Conservation (phyloP, 2,329 filamentous ascomycete species). For the Calonectria leucothoes region DNA sequence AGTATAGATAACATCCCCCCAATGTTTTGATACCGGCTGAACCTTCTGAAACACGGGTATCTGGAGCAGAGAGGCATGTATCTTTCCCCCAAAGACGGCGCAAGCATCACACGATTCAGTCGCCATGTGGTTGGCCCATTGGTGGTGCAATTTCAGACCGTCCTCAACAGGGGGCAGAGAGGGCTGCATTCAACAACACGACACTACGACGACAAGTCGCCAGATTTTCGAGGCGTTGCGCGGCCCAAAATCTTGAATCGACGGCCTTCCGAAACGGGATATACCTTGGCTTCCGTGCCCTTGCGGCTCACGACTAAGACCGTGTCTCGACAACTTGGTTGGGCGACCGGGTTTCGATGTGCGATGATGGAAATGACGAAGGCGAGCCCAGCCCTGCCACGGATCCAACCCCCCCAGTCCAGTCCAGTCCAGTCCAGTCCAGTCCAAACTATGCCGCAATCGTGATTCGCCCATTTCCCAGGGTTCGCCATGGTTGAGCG, state of each 20-base stretch:
- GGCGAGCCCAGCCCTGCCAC: constrained; percentile 14
- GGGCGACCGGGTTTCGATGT: constrained; percentile 37
- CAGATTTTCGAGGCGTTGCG: constrained; percentile 24
- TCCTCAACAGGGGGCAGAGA: constrained; percentile 16
- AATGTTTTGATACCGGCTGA: not conserved
- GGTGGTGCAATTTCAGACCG: constrained; percentile 27
- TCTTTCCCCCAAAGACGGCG: not conserved
- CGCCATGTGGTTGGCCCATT: not conserved
- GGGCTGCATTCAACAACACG: constrained; percentile 10
- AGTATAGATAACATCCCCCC: constrained; percentile 2
- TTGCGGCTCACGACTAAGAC: not conserved
- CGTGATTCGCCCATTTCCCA: constrained; percentile 21
- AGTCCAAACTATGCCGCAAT: constrained; percentile 20
- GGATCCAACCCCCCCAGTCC: constrained; percentile 21
- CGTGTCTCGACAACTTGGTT: constrained; percentile 21
- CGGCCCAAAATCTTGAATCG: constrained; percentile 12
- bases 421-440: no score
- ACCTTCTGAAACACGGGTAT: not conserved
- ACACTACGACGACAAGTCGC: constrained; percentile 21
- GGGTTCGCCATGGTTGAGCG: constrained; percentile 17
- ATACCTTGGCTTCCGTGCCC: not conserved
- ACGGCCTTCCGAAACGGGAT: constrained; percentile 14
- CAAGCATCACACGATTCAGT: constrained; percentile 13
- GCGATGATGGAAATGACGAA: constrained; percentile 28
- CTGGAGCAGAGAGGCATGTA: not conserved